Base-by-base conservation (phyloP, 768 basidiomycete genomes). In the Epithele typhae region DNA sequence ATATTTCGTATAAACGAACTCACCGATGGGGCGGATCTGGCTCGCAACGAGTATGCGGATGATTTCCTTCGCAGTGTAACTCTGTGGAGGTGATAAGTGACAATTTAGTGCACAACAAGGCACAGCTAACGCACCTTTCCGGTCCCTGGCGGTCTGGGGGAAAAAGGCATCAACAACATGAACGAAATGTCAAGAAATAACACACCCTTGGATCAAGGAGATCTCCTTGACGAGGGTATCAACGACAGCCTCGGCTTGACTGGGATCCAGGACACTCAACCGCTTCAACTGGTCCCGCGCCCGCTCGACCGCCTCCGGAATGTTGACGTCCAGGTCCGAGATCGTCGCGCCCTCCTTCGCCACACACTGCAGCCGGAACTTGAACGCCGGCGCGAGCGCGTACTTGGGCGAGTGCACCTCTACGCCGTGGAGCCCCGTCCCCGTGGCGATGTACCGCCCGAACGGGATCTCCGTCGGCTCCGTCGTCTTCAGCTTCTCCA, bases 61-160 rank as follows among this genome's bases (percentile, higher is more conserved):
- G 14, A 90, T 69, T 58, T 90, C 83, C 4, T 81, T 74, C 1
- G 81, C 84, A 3, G 82, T 84, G 54, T 72, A 87, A 21, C 77
- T 81, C 81, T 84, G 50, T 27, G 4, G n/a, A 15, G 25, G 21
- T n/a, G 40, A 21, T 5, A 30, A 12, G 14, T 34, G 2, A 23
- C 30, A 4, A 25, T 19, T 12, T 15, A 18, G 17, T 12, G 41
- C 27, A 18, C 10, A 19, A 1, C 15, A 23, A 5, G 34, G n/a
- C n/a, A n/a, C n/a, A n/a, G n/a, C n/a, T n/a, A n/a, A n/a, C 14
- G 27, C 36, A 82, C 82, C 74, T 87, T 87, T 51, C 87, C 87
- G 0, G 87, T 88, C 1, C 87, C 87, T 1, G 87, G 87, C 21
- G 87, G 87, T 37, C 84, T 85, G 47, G n/a, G n/a, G n/a, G 10